Evolutionary conservation across 1,284 basidiomycete genomes (phyloP).

Genomic region (Apiotrichum mycotoxinovorans): DNA sequence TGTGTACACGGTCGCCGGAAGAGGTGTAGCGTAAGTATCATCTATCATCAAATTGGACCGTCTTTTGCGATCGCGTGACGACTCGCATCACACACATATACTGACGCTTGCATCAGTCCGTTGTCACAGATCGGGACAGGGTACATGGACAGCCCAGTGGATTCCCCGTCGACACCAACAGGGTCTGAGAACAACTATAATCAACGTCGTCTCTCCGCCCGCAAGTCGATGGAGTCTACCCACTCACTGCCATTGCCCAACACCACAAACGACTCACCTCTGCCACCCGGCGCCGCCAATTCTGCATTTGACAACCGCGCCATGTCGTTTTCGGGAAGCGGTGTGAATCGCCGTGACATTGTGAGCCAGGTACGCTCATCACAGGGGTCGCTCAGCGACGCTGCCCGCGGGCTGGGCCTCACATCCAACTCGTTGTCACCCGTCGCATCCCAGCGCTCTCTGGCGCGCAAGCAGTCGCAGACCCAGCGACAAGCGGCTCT

Average conservation of each 20-base stretch:
- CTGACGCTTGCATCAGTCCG: slow-evolving; percentile 26
- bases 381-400: slow-evolving; percentile 26
- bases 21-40: slow-evolving; percentile 18
- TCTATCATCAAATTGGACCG: neutral
- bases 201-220: slow-evolving; percentile 26
- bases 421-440: slow-evolving; percentile 28
- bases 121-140: slow-evolving; percentile 36
- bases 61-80: neutral
- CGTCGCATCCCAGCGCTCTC: slow-evolving; percentile 34
- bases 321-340: slow-evolving; percentile 47
- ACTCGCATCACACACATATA: neutral
- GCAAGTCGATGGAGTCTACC: slow-evolving; percentile 47
- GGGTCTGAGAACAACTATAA: slow-evolving; percentile 39
- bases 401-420: slow-evolving; percentile 2
- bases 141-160: slow-evolving; percentile 23
- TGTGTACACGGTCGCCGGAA: slow-evolving; percentile 30
- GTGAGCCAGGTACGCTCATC: slow-evolving; percentile 35
- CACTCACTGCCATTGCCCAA: slow-evolving; percentile 34
- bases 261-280: slow-evolving; percentile 16
- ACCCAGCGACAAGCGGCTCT: slow-evolving; percentile 34
- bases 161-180: slow-evolving; percentile 40
- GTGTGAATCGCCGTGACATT: slow-evolving; percentile 32
- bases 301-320: slow-evolving; percentile 37
- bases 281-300: slow-evolving; percentile 35
- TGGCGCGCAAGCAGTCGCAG: slow-evolving; percentile 26